A percentile compares a stretch with the other conserved stretches of the same genome.
Evolutionary conservation across 2,329 filamentous ascomycete species (phyloP).

Genomic region (Botrytis deweyae): DNA sequence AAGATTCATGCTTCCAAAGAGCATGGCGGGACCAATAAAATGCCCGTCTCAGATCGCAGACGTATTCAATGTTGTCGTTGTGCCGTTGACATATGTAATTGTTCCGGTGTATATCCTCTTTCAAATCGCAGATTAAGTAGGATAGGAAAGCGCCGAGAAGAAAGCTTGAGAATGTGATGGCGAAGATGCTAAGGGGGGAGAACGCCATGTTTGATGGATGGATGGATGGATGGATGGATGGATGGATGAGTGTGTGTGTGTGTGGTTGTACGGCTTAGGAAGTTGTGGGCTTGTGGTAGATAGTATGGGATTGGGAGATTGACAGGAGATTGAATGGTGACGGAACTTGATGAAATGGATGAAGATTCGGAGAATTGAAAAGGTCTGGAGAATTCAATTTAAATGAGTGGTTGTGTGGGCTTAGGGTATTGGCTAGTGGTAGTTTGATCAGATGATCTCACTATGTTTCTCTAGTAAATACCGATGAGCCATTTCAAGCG

Average conservation of each 20-base stretch:
- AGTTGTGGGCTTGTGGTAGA: neutral
- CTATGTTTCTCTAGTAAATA: neutral
- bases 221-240: neutral
- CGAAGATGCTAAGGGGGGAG: neutral
- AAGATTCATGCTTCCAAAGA: neutral
- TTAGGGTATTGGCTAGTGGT: neutral
- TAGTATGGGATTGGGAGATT: neutral
- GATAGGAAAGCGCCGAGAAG: neutral
- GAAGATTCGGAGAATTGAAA: neutral
- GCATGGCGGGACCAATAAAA: neutral
- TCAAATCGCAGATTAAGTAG: neutral
- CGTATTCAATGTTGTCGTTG: fast-evolving
- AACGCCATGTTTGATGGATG: neutral
- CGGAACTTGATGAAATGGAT: neutral
- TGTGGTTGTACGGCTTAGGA: neutral
- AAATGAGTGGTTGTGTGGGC: neutral
- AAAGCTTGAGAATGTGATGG: neutral
- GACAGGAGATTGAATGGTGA: neutral
- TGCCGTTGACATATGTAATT: neutral
- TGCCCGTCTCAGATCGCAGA: neutral
- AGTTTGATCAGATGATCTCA: neutral
- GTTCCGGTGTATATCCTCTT: neutral
- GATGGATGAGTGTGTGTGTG: neutral
- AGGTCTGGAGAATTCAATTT: neutral
- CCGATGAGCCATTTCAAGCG: neutral